A percentile compares a stretch with the other conserved stretches of the same genome.
Conservation (phyloP, 1,139 yeast species). For the Protomyces inouyei region DNA sequence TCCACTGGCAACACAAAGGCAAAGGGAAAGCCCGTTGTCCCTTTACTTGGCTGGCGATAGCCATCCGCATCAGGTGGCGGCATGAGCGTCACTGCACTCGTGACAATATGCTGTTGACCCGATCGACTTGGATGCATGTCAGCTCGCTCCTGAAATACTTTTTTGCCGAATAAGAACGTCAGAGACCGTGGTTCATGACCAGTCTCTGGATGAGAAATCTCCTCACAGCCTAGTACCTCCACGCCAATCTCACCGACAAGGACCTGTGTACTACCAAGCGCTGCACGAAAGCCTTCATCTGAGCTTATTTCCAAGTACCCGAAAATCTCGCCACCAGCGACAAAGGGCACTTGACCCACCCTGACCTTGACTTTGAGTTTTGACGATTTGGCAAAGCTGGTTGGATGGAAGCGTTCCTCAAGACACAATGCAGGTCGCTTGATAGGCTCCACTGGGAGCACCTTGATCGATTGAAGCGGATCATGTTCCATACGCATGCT, state of each 20-base stretch:
- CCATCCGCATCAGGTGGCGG: slow-evolving; percentile 30
- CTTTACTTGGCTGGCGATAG: slow-evolving; percentile 27
- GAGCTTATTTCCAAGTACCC: slow-evolving; percentile 17
- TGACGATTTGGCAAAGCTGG: slow-evolving; percentile 8
- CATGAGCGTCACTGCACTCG: slow-evolving; percentile 27
- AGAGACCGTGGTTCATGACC: slow-evolving; percentile 28
- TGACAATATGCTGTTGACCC: slow-evolving; percentile 13
- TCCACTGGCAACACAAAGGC: slow-evolving; percentile 28
- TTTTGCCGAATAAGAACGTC: slow-evolving; percentile 27
- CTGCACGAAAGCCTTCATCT: slow-evolving; percentile 19
- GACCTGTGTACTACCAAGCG: slow-evolving; percentile 21
- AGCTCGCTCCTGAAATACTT: slow-evolving; percentile 27
- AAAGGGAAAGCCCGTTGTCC: slow-evolving; percentile 28
- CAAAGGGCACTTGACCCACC: slow-evolving; percentile 10
- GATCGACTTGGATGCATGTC: slow-evolving; percentile 15
- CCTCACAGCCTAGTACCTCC: slow-evolving; percentile 30
- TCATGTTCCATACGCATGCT: not conserved
- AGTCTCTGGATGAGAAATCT: slow-evolving; percentile 13
- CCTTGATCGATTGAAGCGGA: slow-evolving; percentile 5
- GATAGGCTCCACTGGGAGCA: slow-evolving; percentile 18
- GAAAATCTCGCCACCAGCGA: slow-evolving; percentile 24
- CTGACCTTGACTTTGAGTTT: slow-evolving; percentile 24
- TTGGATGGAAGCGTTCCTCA: slow-evolving; percentile 16
- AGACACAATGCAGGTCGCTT: slow-evolving; percentile 16
- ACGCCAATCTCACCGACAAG: slow-evolving; percentile 30